Base-by-base conservation (phyloP, 345 rosid species). In the Linum trigynum region DNA sequence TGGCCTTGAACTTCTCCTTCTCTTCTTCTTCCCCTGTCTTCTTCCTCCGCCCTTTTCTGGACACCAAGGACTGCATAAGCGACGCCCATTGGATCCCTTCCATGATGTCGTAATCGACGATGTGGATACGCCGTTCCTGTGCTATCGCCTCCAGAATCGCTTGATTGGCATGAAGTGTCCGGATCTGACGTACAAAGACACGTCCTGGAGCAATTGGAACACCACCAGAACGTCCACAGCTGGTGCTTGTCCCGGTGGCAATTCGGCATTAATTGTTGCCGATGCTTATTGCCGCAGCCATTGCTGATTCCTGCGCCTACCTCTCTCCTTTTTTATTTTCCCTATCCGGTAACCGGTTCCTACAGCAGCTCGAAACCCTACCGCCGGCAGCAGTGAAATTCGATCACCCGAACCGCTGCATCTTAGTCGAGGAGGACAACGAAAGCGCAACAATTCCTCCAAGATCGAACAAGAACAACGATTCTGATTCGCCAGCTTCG, bases 61-160 rank as follows among this genome's bases (percentile, higher is more conserved):
- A 81, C 38, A 82, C 90, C 36, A 92, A 65, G 11, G 95, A 89
- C n/a, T 92, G 97, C 87, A 92, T 86, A 59, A 92, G 64, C 8
- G 97, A 84, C 0, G 98, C 85, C 98, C 98, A 89, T 48, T 92
- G 97, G 61, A 84, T 77, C 37, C 98, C 98, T 68, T 92, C 97
- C 81, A 79, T 79, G 65, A 89, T 89, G 60, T 92, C 97, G n/a
- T 86, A 86, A 67, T 92, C 98, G 38, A 92, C 87, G 15, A 92
- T 80, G 69, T 92, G 97, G 45, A 92, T 73, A 60, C 96, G 77
- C 59, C 83, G 69, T 38, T 86, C 86, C 9, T 73, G 77, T 10
- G 77, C 55, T 7, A 89, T 90, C 2, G 90, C 88, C 74, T 92
- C 98, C 5, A 89, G 63, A n/a, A 92, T 89, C 0, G 96, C 92